Conservation (phyloP, 441 rosid genomes). For the Lepidium campestre region DNA sequence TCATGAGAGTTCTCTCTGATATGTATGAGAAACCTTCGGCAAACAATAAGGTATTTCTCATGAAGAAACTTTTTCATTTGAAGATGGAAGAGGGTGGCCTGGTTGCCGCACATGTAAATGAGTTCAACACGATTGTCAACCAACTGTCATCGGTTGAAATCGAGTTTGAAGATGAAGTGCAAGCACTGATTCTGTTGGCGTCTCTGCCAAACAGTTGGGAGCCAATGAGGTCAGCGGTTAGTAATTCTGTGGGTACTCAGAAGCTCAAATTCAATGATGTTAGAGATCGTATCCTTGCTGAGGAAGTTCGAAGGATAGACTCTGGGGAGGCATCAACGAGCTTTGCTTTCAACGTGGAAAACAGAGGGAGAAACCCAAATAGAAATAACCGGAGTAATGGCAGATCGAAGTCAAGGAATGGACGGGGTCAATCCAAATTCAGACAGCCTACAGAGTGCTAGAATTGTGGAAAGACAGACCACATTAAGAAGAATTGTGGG, state of each 20-base stretch:
- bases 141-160: background rate
- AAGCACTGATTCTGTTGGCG: background rate
- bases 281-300: background rate
- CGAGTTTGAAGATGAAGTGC: background rate
- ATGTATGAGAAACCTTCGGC: background rate
- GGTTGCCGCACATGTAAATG: background rate
- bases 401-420: background rate
- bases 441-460: background rate
- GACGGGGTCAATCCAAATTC: background rate
- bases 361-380: background rate
- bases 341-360: background rate
- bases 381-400: background rate
- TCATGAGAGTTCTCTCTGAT: background rate
- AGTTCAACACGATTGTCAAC: background rate
- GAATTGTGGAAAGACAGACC: background rate
- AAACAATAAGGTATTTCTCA: background rate
- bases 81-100: too few relatives aligned
- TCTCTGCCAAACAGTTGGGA: background rate
- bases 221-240: background rate
- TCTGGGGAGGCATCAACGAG: background rate
- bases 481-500: background rate
- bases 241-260: background rate
- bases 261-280: background rate
- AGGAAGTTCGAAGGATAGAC: background rate
- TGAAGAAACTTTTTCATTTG: too few relatives aligned